Percentiles rank a stretch among this genome's conserved stretches.
These are phyloP conservation scores for Diplodia mutila DNA, from an alignment of 2,329 filamentous ascomycete species.

Conservation along the genomic window DNA sequence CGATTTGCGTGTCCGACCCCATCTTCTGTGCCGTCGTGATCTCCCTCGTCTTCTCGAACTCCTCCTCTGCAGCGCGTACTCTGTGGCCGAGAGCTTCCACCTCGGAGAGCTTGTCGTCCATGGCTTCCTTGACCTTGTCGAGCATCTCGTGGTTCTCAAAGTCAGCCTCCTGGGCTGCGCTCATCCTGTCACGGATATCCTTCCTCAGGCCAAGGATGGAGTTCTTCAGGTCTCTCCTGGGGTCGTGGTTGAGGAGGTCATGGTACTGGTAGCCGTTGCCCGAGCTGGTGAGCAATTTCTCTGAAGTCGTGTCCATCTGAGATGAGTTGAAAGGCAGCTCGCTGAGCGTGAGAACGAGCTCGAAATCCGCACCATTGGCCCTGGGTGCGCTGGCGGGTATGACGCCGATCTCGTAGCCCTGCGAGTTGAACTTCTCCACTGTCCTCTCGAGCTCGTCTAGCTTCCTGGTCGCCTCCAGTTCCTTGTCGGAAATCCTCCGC, in stretches of 20 bases:
- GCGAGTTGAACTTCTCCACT: constrained; percentile 89
- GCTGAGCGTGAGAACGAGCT: constrained; percentile 81
- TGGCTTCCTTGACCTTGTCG: constrained; percentile 92
- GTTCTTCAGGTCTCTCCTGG: constrained; percentile 79
- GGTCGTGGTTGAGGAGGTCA: constrained; percentile 85
- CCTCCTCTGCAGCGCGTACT: constrained; percentile 84
- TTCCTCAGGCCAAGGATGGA: constrained; percentile 79
- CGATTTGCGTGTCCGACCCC: constrained; percentile 88
- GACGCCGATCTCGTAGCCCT: constrained; percentile 90
- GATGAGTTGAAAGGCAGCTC: constrained; percentile 69
- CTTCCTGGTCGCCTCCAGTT: constrained; percentile 81
- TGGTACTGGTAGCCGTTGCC: constrained; percentile 87
- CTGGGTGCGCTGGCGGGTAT: constrained; percentile 85
- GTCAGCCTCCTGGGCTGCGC: constrained; percentile 81
- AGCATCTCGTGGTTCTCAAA: constrained; percentile 90
- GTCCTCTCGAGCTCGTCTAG: constrained; percentile 90
- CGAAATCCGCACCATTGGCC: constrained; percentile 82
- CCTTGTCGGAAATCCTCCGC: constrained; percentile 79
- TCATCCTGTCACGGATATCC: constrained; percentile 88
- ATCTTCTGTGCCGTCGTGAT: constrained; percentile 84
- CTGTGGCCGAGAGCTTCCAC: constrained; percentile 90
- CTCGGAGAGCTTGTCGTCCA: constrained; percentile 92
- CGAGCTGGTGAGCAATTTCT: constrained; percentile 80
- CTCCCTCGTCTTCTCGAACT: constrained; percentile 92
- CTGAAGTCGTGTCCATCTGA: constrained; percentile 59